Evolutionary conservation across 1,284 basidiomycete species (phyloP).

Genomic region (Sanghuangporus baumii): DNA sequence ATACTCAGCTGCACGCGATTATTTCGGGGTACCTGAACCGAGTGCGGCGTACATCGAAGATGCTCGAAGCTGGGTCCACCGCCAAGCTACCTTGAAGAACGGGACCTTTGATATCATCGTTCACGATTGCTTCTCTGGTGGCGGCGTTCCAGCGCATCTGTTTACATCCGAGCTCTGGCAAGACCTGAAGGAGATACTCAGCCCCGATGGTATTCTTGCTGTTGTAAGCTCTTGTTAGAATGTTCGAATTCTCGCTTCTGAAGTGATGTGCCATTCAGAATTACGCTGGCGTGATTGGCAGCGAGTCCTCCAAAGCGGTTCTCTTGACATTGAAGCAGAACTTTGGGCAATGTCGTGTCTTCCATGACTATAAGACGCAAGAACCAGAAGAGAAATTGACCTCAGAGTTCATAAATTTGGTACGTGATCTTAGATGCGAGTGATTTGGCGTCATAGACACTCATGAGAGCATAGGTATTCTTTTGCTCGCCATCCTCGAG

Average conservation of each 20-base stretch:
- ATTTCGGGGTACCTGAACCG: slow-evolving; percentile 71
- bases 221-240: slow-evolving; percentile 50
- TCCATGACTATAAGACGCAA: slow-evolving; percentile 59
- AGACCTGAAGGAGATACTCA: slow-evolving; percentile 58
- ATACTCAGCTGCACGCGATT: slow-evolving; percentile 72
- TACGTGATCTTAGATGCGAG: slow-evolving; percentile 29
- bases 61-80: slow-evolving; percentile 59
- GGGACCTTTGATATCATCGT: slow-evolving; percentile 69
- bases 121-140: slow-evolving; percentile 91
- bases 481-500: slow-evolving; percentile 64
- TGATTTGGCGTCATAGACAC: neutral
- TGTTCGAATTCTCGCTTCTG: neutral
- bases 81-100: slow-evolving; percentile 30
- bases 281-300: slow-evolving; percentile 63
- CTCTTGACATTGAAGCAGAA: slow-evolving; percentile 58
- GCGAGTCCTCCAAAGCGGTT: slow-evolving; percentile 60
- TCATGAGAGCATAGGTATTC: slow-evolving; percentile 48
- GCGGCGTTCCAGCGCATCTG: slow-evolving; percentile 75
- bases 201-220: slow-evolving; percentile 70
- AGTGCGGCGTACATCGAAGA: slow-evolving; percentile 67
- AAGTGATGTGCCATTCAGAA: slow-evolving; percentile 38
- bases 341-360: slow-evolving; percentile 75
- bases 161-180: slow-evolving; percentile 82
- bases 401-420: slow-evolving; percentile 70
- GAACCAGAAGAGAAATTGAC: slow-evolving; percentile 40